These are phyloP conservation scores for Xerocomus spinulosus DNA, from an alignment of 768 basidiomycete species.

Conservation along the genomic window DNA sequence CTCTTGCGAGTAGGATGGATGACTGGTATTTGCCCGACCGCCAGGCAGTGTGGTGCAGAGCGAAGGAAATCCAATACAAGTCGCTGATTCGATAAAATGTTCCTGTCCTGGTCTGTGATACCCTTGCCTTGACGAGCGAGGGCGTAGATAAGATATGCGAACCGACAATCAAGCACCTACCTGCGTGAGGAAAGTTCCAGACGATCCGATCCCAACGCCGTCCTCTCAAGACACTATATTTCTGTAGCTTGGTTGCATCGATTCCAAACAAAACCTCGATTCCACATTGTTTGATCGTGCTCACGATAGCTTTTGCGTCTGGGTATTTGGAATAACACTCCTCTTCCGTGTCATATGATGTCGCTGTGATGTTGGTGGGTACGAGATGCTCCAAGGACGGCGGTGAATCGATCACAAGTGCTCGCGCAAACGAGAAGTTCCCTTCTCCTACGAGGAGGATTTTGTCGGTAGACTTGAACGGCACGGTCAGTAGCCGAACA, in stretches of 20 bases:
- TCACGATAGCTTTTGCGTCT: constrained; percentile 58
- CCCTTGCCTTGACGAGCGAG: constrained; percentile 58
- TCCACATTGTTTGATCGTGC: constrained; percentile 50
- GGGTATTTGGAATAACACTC: constrained; percentile 82
- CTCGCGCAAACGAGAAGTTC: constrained; percentile 87
- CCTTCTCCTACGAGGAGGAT: constrained; percentile 89
- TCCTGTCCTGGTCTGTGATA: constrained; percentile 90
- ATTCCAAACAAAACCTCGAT: constrained; percentile 73
- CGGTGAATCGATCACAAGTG: constrained; percentile 53
- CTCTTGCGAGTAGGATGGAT: constrained; percentile 39
- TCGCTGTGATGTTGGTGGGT: constrained; percentile 71
- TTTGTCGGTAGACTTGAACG: constrained; percentile 59
- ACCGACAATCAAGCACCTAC: constrained; percentile 39
- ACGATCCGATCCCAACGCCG: constrained; percentile 72
- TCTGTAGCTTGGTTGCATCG: constrained; percentile 79
- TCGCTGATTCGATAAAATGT: constrained; percentile 84
- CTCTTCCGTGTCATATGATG: constrained; percentile 76
- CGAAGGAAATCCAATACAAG: constrained; percentile 79
- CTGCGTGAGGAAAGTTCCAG: constrained; percentile 97
- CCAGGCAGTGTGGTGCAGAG: constrained; percentile 60
- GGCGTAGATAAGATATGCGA: not conserved
- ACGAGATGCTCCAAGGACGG: constrained; percentile 48
- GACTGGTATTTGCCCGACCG: constrained; percentile 50
- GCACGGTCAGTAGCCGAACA: constrained; percentile 47
- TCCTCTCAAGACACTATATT: constrained; percentile 50